Evolutionary conservation across 176 grass and related monocot species (phyloP), one percentile per base, ranked within the genome.

Genomic region (Carex pumila): DNA sequence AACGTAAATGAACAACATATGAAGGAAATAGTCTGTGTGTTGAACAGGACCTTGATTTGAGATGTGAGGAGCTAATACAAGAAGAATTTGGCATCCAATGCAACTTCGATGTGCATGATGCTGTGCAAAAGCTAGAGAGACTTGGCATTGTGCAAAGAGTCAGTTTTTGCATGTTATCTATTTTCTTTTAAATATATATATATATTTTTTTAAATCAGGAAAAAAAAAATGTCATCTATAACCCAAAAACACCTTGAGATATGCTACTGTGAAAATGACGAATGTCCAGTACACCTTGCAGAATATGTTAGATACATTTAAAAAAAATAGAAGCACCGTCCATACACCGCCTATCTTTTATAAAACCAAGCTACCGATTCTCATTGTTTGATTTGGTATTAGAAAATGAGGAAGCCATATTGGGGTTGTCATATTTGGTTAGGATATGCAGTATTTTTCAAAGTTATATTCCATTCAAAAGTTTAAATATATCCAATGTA

Each of bases 71-170:
- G 86, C 87, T 99, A 61, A 99, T 95, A 65, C 85, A 87, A 82
- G 96, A 99, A 84, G 91, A 99, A 77, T 99, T 99, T 89, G 93
- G 88, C 22, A 76, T 95, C 64, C 36, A 93, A 85, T 99, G 96
- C 65, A 89, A 99, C 90, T 99, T 99, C 86, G 96, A 99, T 71
- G 96, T 99, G 80, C 85, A 90, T 83, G 96, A 95, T 87, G 93
- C 93, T 65, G 87, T 95, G 79, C 93, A 90, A 64, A 99, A 99
- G 80, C 61, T 99, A 75, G 96, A 95, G 86, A 93, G 90, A 79
- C 91, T 95, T 79, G 96, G 93, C 79, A 92, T 95, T 87, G 87
- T 99, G 86, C 87, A 88, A 81, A 93, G 91, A 90, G 96, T 98
- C 72, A 93, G 92, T 80, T 86, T 55, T 53, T 61, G 31, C 72